Conservation (phyloP, 2,329 filamentous ascomycete genomes). For the Neofusicoccum kwambonambiense region DNA sequence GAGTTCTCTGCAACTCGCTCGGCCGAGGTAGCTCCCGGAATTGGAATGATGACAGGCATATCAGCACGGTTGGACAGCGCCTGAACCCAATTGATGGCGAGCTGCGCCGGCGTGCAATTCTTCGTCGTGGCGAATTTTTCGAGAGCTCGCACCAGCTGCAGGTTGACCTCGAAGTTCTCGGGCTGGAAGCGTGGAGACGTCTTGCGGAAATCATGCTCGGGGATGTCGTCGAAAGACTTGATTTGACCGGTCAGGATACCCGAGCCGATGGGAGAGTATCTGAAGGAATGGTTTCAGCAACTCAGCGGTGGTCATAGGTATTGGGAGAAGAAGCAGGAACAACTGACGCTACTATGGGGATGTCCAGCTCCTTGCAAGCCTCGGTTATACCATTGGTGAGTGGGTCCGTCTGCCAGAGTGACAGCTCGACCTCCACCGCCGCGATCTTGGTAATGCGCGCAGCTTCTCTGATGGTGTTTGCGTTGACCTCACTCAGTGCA, state of each 20-base stretch:
- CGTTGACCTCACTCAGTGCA: slow-evolving; percentile 46
- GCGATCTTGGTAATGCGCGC: slow-evolving; percentile 55
- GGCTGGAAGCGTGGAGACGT: slow-evolving; percentile 60
- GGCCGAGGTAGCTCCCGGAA: slow-evolving; percentile 62
- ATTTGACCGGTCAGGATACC: slow-evolving; percentile 33
- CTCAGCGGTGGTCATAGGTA: too few species aligned
- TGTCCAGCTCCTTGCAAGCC: slow-evolving; percentile 60
- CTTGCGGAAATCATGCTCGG: slow-evolving; percentile 50
- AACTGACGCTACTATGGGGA: slow-evolving; percentile 61
- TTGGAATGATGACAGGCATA: slow-evolving; percentile 62
- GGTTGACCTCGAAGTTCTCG: slow-evolving; percentile 63
- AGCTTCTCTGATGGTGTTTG: slow-evolving; percentile 46
- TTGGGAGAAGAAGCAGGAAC: slow-evolving; percentile 48
- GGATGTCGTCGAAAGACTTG: slow-evolving; percentile 56
- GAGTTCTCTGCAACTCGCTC: slow-evolving; percentile 61
- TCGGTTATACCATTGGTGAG: slow-evolving; percentile 59
- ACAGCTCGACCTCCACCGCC: slow-evolving; percentile 61
- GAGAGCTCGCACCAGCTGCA: slow-evolving; percentile 62
- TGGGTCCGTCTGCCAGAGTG: slow-evolving; percentile 56
- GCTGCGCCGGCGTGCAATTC: slow-evolving; percentile 58
- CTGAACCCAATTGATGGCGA: slow-evolving; percentile 66
- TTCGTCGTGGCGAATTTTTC: slow-evolving; percentile 60
- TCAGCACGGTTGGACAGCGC: slow-evolving; percentile 51
- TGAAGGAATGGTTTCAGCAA: not conserved
- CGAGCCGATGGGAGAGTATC: slow-evolving; percentile 62